These are phyloP conservation scores for Aspergillus campestris DNA, from an alignment of 495 filamentous ascomycete species.

Conservation along the genomic window DNA sequence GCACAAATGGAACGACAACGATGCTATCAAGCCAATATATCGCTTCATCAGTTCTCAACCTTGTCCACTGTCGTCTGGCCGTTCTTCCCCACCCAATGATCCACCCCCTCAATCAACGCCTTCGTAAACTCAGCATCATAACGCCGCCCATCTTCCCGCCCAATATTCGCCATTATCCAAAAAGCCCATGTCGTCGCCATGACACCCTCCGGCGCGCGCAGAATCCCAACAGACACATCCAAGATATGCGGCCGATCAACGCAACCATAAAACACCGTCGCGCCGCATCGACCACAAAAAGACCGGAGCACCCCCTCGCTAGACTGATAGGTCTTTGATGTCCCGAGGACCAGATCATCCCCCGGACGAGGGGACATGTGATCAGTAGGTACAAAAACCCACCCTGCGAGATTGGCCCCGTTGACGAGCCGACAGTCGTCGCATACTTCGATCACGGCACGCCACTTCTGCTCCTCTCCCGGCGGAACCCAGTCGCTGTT, in stretches of 20 bases:
- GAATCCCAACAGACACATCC: conserved; percentile 42
- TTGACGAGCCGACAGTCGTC: conserved; percentile 41
- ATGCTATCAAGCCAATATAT: too few species aligned
- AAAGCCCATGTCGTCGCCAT: conserved; percentile 38
- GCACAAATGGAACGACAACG: too few species aligned
- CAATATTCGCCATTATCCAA: conserved; percentile 22
- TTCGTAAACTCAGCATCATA: conserved; percentile 23
- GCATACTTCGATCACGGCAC: conserved; percentile 38
- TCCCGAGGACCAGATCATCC: conserved; percentile 31
- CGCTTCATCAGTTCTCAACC: too few species aligned
- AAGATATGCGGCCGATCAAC: conserved; percentile 35
- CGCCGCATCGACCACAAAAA: conserved; percentile 46
- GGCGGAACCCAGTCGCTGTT: conserved; percentile 34
- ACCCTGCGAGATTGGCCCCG: conserved; percentile 39
- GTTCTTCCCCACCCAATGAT: conserved; percentile 12
- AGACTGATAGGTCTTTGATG: conserved; percentile 36
- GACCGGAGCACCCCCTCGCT: conserved; percentile 38
- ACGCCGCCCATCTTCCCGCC: conserved; percentile 20
- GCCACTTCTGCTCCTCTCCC: conserved; percentile 28
- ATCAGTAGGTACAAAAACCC: conserved; percentile 30
- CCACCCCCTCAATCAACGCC: conserved; percentile 23
- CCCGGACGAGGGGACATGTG: conserved; percentile 14
- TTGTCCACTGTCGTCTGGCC: too few species aligned
- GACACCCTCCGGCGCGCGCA: conserved; percentile 38
- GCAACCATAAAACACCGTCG: conserved; percentile 39